Percentiles rank a stretch among this genome's conserved stretches.
phyloP scores from a whole-genome alignment of 148 eudicot genomes.

The Rhododendron kiyosumense region DNA sequence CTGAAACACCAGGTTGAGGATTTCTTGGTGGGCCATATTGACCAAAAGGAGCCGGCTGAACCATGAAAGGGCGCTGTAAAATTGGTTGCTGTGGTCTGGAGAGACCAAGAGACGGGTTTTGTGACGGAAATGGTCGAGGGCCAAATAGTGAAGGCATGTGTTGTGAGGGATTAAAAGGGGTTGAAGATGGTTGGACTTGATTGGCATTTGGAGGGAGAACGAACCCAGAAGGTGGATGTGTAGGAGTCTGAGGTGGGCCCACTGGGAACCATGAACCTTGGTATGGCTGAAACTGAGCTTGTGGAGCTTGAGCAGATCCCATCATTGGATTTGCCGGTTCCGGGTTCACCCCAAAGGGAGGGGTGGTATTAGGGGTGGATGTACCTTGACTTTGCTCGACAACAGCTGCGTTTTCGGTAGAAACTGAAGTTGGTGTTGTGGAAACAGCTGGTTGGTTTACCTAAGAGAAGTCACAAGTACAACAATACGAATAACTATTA shows the following conservation, averaged over 20 bases:
- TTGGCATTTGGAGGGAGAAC: constrained; percentile 21
- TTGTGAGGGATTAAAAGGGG: constrained; percentile 32
- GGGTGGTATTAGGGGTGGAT: constrained; percentile 17
- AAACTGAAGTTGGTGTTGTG: constrained; percentile 30
- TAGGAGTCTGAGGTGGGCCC: constrained; percentile 25
- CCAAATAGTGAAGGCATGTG: constrained; percentile 35
- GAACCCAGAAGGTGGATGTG: constrained; percentile 24
- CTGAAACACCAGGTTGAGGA: constrained; percentile 28
- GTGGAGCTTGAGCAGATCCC: constrained; percentile 38
- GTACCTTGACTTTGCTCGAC: constrained; percentile 26
- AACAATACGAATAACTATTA: neutral
- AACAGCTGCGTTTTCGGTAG: constrained; percentile 29
- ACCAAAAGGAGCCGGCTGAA: constrained; percentile 30
- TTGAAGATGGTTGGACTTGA: constrained; percentile 26
- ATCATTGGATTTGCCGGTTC: constrained; percentile 31
- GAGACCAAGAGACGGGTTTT: constrained; percentile 23
- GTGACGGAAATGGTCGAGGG: constrained; percentile 39
- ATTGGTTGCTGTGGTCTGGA: constrained; percentile 43
- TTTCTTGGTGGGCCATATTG: constrained; percentile 41
- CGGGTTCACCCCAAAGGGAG: constrained; percentile 31
- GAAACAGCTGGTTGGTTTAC: constrained; percentile 38
- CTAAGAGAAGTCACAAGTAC: constrained; percentile 12
- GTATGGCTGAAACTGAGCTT: constrained; percentile 42
- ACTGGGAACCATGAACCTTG: constrained; percentile 54
- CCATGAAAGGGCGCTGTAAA: constrained; percentile 34